Evolutionary conservation across 441 rosid genomes (phyloP).

Genomic region (Populus hybrid): DNA sequence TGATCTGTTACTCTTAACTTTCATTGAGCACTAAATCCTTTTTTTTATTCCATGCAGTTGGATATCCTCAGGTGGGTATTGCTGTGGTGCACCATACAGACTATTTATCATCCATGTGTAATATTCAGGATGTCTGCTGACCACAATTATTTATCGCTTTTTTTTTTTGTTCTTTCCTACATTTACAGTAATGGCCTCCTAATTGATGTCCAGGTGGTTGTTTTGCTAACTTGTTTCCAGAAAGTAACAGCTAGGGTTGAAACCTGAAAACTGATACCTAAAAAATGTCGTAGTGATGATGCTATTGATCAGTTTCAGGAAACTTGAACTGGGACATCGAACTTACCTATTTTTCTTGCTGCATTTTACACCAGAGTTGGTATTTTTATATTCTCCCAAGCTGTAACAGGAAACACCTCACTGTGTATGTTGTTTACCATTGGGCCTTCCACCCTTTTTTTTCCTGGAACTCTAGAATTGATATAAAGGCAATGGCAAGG

Average conservation of each 20-base stretch:
- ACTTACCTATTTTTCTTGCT: background rate
- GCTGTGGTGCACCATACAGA: conserved; percentile 4
- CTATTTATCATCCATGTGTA: background rate
- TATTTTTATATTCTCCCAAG: background rate
- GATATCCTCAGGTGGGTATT: conserved; percentile 88
- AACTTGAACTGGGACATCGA: background rate
- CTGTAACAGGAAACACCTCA: background rate
- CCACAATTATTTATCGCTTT: background rate
- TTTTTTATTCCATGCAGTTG: conserved; percentile 52
- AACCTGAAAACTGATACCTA: background rate
- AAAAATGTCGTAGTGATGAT: background rate
- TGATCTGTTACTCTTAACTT: conserved; percentile 8
- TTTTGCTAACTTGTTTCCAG: background rate
- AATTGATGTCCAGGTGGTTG: background rate
- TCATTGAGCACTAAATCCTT: conserved; percentile 20
- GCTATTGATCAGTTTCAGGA: background rate
- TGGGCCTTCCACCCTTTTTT: background rate
- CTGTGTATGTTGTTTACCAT: background rate
- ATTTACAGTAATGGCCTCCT: background rate
- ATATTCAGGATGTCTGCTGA: conserved; percentile 1
- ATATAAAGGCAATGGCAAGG: background rate
- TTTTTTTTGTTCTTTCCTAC: background rate
- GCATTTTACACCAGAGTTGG: background rate
- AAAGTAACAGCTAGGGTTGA: background rate
- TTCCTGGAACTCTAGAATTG: background rate